Base-by-base conservation (phyloP, 139 green algal genomes). In the Chlamydomonas incerta region DNA sequence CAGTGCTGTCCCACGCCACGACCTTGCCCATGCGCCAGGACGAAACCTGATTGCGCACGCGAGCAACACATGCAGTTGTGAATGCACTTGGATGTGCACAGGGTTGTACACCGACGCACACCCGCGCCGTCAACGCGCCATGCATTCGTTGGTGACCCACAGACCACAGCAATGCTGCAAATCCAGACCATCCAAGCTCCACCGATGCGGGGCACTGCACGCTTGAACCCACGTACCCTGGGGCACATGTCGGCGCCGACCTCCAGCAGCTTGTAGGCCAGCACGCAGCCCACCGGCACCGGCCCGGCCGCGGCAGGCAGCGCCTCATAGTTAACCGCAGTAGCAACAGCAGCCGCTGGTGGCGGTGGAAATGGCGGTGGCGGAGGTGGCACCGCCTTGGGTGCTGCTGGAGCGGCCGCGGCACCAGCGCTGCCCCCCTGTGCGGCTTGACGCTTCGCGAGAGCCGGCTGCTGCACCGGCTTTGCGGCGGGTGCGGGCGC, bases 241-340 rank as follows among this genome's bases (percentile, higher is more conserved):
- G 79, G 79, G 50, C 79, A 85, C 63, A 85, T 55, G 67, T 85
- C 79, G 3, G 55, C 18, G 1, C 79, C 79, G 5, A 85, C 37
- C 46, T 85, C 79, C 65, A 85, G 66, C 46, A 85, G 67, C 47
- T 68, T 67, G 79, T 85, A 85, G 20, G 66, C 79, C 65, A 85
- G 47, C 66, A 85, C 79, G 31, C 58, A 21, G 29, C 79, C 79
- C 34, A 67, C 31, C 20, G 20, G 46, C n/a, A 85, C 47, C 4
- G 8, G 15, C 11, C 79, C 65, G 0, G 1, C 37, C 47, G 23
- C 20, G 47, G 46, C 79, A 67, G 66, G 65, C 50, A 68, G 41
- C 3, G 41, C 41, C 62, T 85, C 79, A 46, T 76, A 85, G 0
- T 83, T 15, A 29, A 29, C 65, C 28, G 76, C 9, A 8, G 28